Conservation (phyloP, 371 early-diverging fungal genomes). For the Umbelopsis sp. region DNA sequence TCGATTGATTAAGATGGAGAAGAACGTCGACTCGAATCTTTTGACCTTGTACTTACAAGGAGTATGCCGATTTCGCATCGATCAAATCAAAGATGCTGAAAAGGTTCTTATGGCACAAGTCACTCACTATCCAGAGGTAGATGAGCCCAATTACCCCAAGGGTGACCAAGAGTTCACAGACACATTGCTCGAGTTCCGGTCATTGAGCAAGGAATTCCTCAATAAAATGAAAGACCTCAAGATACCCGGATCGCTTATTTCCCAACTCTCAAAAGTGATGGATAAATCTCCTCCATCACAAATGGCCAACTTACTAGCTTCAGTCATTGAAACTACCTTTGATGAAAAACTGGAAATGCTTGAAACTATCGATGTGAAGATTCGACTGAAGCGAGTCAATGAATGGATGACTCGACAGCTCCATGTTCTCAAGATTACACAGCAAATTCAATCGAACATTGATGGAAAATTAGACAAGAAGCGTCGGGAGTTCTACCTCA, state of each 20-base stretch:
- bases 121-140: slow-evolving; percentile 18
- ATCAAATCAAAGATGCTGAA: slow-evolving; percentile 28
- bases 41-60: slow-evolving; percentile 30
- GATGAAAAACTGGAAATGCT: slow-evolving; percentile 74
- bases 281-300: slow-evolving; percentile 61
- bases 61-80: slow-evolving; percentile 35
- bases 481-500: slow-evolving; percentile 80
- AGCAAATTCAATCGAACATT: slow-evolving; percentile 73
- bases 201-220: slow-evolving; percentile 60
- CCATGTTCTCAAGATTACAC: slow-evolving; percentile 77
- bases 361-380: slow-evolving; percentile 56
- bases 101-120: slow-evolving; percentile 34
- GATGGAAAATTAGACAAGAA: slow-evolving; percentile 76
- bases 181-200: slow-evolving; percentile 53
- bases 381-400: slow-evolving; percentile 55
- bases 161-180: slow-evolving; percentile 45
- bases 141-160: slow-evolving; percentile 36
- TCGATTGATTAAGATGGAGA: slow-evolving; percentile 42
- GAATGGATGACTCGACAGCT: slow-evolving; percentile 73
- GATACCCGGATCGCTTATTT: slow-evolving; percentile 60
- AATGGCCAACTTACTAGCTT: slow-evolving; percentile 74
- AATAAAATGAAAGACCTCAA: slow-evolving; percentile 69
- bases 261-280: slow-evolving; percentile 66
- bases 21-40: neutral
- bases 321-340: slow-evolving; percentile 68